phyloP scores from a whole-genome alignment of 2,329 filamentous ascomycete genomes.

The Talaromyces sp. region DNA sequence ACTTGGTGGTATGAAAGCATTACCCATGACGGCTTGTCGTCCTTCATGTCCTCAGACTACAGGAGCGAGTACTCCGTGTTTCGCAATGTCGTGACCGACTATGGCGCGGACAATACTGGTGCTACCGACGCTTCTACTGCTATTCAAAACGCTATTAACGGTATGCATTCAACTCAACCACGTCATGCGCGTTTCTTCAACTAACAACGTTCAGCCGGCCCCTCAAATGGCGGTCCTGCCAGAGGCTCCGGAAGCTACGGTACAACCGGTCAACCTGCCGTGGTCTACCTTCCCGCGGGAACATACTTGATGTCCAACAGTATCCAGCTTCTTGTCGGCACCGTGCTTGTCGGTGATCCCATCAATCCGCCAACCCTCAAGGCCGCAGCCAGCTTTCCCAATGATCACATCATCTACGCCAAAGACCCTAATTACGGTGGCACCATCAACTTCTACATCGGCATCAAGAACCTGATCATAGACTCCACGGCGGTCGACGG shows the following conservation, averaged over 20 bases:
- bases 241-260: conserved; percentile 28
- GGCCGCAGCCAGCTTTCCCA: conserved; percentile 25
- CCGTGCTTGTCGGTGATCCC: conserved; percentile 33
- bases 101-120: conserved; percentile 34
- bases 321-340: conserved; percentile 29
- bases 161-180: conserved; percentile 15
- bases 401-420: conserved; percentile 30
- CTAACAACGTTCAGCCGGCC: conserved; percentile 22
- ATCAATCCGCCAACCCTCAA: conserved; percentile 29
- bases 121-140: conserved; percentile 27
- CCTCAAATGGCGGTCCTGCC: conserved; percentile 24
- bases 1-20: conserved; percentile 29
- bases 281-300: conserved; percentile 30
- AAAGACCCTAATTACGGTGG: conserved; percentile 22
- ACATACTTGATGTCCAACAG: conserved; percentile 26
- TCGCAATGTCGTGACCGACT: conserved; percentile 35
- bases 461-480: conserved; percentile 32
- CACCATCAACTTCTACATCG: conserved; percentile 31
- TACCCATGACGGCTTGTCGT: conserved; percentile 29
- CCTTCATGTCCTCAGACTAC: conserved; percentile 24
- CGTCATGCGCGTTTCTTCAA: background rate
- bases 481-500: conserved; percentile 28
- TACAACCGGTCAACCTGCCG: conserved; percentile 28
- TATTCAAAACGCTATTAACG: conserved; percentile 31
- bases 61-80: conserved; percentile 35